phyloP scores from a whole-genome alignment of 352 stramenopile species.

The Phytophthora rubi region DNA sequence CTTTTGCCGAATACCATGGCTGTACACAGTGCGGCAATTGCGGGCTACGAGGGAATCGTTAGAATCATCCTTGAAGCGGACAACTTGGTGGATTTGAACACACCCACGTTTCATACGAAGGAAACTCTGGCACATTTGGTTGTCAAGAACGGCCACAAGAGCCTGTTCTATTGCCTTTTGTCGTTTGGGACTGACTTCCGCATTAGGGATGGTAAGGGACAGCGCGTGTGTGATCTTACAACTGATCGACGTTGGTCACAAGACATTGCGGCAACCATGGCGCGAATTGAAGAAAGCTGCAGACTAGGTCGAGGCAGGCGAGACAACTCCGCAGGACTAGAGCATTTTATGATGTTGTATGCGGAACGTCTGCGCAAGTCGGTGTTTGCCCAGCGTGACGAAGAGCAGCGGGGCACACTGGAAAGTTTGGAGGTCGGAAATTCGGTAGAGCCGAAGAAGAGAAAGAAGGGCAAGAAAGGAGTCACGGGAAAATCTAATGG shows the following conservation, averaged over 20 bases:
- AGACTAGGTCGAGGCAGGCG: background rate
- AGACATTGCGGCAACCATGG: background rate
- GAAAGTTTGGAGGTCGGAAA: background rate
- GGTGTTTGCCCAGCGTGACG: background rate
- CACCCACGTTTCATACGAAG: slow-evolving; percentile 20
- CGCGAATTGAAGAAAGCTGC: background rate
- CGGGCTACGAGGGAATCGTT: slow-evolving; percentile 24
- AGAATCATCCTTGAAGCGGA: slow-evolving; percentile 31
- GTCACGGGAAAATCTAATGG: slow-evolving; percentile 24
- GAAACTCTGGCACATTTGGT: slow-evolving; percentile 30
- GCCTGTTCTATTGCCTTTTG: slow-evolving; percentile 12
- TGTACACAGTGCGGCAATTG: slow-evolving; percentile 25
- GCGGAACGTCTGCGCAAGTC: background rate
- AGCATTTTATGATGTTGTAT: background rate
- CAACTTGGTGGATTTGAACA: slow-evolving; percentile 31
- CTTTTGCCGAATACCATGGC: slow-evolving; percentile 21
- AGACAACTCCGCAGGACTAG: background rate
- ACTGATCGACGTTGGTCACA: slow-evolving; percentile 2
- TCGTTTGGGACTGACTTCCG: slow-evolving; percentile 11
- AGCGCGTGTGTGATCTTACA: slow-evolving; percentile 21
- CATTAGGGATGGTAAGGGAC: slow-evolving; percentile 10
- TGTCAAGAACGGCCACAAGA: slow-evolving; percentile 23
- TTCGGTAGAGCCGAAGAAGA: background rate
- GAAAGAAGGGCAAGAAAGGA: slow-evolving; percentile 30
- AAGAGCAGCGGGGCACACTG: background rate